Base-by-base conservation (phyloP, 139 green algal genomes). In the Chlamydomonas asymmetrica region DNA sequence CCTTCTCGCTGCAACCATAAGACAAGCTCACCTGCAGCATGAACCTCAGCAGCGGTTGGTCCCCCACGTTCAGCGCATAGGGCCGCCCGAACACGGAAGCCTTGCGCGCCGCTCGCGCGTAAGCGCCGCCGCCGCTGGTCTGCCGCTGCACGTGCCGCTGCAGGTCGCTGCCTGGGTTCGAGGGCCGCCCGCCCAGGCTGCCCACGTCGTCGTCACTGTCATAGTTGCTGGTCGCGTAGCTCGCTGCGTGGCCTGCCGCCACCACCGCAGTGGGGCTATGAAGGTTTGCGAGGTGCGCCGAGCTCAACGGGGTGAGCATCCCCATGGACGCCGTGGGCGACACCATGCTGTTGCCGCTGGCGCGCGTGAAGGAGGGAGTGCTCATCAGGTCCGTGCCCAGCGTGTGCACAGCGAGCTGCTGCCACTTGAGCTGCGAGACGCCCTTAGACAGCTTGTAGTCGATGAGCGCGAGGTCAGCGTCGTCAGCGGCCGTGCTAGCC, bases 41-140 rank as follows among this genome's bases (percentile, higher is more conserved):
- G 25, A 87, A 27, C 25, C 81, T 50, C 45, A 81, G 50, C 59
- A 87, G 62, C 32, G 81, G 75, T 35, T 68, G 52, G 5, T 86
- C 80, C 4, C 80, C 71, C 37, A 79, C 48, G 25, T 79, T 72
- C 37, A 79, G 73, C n/a, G 52, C 56, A 38, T 73, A 79, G 27
- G 68, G 50, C 27, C 73, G 68, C 45, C 73, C 73, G 29, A 79
- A 79, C 63, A 66, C 57, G 22, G 60, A 63, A 23, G 41, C 41
- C 41, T 66, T 37, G 31, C 73, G 61, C 7, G 37, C 61, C 29
- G 49, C 49, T 29, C 43, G 31, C 5, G 27, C 56, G 16, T 37
- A 35, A 25, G n/a, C 39, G 5, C 48, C 35, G 16, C 62, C 73
- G 16, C 38, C 7, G 7, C 40, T 65, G 49, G 73, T 0, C 48